phyloP scores from a whole-genome alignment of 768 basidiomycete genomes.

The Cyclocybe cylindracea region DNA sequence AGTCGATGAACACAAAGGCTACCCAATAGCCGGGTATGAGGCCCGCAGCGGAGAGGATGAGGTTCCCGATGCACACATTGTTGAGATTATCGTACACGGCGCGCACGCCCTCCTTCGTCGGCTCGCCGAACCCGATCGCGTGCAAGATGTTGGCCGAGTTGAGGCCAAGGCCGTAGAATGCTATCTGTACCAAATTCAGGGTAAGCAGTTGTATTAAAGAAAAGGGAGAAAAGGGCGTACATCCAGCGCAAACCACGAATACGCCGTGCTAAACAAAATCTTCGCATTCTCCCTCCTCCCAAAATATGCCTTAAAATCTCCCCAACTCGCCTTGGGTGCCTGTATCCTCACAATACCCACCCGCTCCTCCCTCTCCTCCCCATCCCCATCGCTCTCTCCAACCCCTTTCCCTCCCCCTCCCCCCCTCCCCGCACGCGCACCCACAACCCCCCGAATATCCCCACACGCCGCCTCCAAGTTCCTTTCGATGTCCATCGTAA shows the following conservation, averaged over 20 bases:
- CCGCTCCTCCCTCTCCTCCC: constrained; percentile 47
- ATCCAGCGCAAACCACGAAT: constrained; percentile 89
- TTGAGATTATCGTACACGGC: constrained; percentile 59
- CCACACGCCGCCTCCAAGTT: constrained; percentile 73
- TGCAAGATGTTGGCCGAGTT: constrained; percentile 77
- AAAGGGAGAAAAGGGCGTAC: constrained; percentile 36
- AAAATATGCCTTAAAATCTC: constrained; percentile 73
- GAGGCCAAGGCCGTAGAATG: constrained; percentile 87
- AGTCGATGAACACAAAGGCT: constrained; percentile 64
- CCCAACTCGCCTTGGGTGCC: constrained; percentile 66
- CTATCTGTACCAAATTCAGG: no score
- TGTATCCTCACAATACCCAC: constrained; percentile 58
- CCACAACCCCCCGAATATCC: constrained; percentile 73
- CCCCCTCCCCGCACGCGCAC: no score
- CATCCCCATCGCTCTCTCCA: no score
- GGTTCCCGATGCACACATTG: constrained; percentile 73
- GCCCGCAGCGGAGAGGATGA: constrained; percentile 76
- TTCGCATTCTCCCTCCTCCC: constrained; percentile 77
- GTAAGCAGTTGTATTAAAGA: constrained; percentile 8
- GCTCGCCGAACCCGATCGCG: constrained; percentile 72
- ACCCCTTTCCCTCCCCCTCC: no score
- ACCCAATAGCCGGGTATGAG: constrained; percentile 82
- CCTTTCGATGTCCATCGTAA: constrained; percentile 90
- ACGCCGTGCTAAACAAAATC: constrained; percentile 74
- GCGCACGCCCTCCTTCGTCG: constrained; percentile 30